These are phyloP conservation scores for Magnaporthales sp. DNA, from an alignment of 2,329 filamentous ascomycete genomes.

Conservation along the genomic window DNA sequence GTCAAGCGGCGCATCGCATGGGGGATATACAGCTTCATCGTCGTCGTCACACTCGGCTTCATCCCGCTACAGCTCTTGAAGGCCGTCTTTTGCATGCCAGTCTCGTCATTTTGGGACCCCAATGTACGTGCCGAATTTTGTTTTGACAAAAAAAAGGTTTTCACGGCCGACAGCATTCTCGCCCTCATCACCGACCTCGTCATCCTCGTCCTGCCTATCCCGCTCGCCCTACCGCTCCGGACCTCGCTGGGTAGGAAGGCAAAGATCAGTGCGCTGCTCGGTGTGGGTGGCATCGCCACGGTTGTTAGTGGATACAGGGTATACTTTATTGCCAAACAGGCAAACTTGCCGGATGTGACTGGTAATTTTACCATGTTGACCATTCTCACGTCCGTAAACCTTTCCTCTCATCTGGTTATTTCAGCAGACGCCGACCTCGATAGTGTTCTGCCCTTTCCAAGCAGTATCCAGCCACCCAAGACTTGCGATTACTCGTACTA, in stretches of 20 bases:
- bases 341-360: neutral
- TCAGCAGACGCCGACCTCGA: neutral
- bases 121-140: conserved; percentile 15
- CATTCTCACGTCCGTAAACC: neutral
- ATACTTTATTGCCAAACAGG: neutral
- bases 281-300: conserved; percentile 15
- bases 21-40: conserved; percentile 13
- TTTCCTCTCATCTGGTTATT: neutral
- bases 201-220: conserved; percentile 24
- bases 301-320: neutral
- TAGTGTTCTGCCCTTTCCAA: neutral
- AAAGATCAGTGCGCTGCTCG: conserved; percentile 21
- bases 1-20: conserved; percentile 10
- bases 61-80: conserved; percentile 10
- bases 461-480: neutral
- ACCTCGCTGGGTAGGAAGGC: conserved; percentile 21
- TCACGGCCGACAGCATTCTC: conserved; percentile 22
- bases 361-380: neutral
- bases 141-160: conserved; percentile 22
- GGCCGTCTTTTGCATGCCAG: conserved; percentile 12
- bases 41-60: conserved; percentile 9
- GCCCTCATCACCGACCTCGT: conserved; percentile 23
- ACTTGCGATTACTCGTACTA: neutral
- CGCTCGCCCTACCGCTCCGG: conserved; percentile 19
- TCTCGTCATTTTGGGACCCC: conserved; percentile 14